These are phyloP conservation scores for Ophiostoma ulmi DNA, from an alignment of 2,329 filamentous ascomycete species.

Conservation along the genomic window DNA sequence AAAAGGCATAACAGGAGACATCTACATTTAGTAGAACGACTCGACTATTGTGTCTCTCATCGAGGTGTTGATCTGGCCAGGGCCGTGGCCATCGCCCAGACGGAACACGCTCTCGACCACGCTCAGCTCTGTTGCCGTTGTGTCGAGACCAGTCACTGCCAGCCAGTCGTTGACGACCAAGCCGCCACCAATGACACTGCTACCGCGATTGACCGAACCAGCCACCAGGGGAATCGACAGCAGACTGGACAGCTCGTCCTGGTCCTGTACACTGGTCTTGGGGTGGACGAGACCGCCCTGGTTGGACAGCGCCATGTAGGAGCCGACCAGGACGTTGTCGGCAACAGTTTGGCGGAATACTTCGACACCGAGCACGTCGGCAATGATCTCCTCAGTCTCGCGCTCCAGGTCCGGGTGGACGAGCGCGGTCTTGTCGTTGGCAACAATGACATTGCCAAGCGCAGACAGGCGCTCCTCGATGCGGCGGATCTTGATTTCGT, in stretches of 20 bases:
- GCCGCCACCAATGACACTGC: conserved; percentile 88
- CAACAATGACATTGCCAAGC: conserved; percentile 92
- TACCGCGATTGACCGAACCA: conserved; percentile 87
- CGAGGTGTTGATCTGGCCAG: conserved; percentile 70
- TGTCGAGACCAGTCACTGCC: conserved; percentile 87
- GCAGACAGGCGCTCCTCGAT: conserved; percentile 97
- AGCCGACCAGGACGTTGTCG: conserved; percentile 93
- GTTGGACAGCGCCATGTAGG: conserved; percentile 95
- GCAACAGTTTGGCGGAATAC: conserved; percentile 92
- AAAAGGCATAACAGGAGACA: background rate
- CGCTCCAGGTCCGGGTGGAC: conserved; percentile 95
- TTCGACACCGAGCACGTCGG: conserved; percentile 84
- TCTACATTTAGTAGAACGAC: conserved; percentile 75
- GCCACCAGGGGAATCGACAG: conserved; percentile 94
- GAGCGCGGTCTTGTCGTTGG: conserved; percentile 94
- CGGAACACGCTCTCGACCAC: conserved; percentile 96
- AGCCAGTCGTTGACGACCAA: conserved; percentile 99
- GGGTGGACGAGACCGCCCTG: conserved; percentile 95
- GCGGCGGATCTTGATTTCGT: conserved; percentile 86
- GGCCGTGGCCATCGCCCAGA: conserved; percentile 77
- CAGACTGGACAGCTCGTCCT: conserved; percentile 91
- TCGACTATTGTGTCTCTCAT: conserved; percentile 99
- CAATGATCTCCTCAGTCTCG: conserved; percentile 97
- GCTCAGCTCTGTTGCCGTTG: conserved; percentile 93
- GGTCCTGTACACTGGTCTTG: conserved; percentile 94